Conservation (phyloP, 495 filamentous ascomycete species). For the Podospora anserina region DNA sequence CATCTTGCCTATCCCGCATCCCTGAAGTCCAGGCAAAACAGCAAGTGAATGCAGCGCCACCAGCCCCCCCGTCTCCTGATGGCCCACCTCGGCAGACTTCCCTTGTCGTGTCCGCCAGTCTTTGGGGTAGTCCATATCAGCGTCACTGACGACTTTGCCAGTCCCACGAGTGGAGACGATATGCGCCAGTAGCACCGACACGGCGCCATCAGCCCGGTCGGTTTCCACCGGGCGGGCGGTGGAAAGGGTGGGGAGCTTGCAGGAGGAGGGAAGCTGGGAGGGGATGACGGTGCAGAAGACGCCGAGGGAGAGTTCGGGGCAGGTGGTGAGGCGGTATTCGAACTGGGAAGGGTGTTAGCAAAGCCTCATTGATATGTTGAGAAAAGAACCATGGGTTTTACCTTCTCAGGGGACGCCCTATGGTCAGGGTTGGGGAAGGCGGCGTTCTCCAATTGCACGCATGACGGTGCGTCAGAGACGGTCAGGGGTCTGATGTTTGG, state of each 20-base stretch:
- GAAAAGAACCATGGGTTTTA: slow-evolving; percentile 39
- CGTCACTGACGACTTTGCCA: slow-evolving; percentile 63
- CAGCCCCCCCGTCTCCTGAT: slow-evolving; percentile 69
- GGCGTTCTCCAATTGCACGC: slow-evolving; percentile 68
- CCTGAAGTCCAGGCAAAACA: slow-evolving; percentile 71
- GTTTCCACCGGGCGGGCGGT: slow-evolving; percentile 48
- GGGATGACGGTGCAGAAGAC: slow-evolving; percentile 64
- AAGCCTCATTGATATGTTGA: slow-evolving; percentile 7
- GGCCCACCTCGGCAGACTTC: slow-evolving; percentile 42
- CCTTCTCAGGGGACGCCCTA: slow-evolving; percentile 77
- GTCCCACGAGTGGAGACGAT: slow-evolving; percentile 70
- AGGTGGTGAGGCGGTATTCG: slow-evolving; percentile 71
- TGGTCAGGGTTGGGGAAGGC: slow-evolving; percentile 67
- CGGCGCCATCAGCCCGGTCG: slow-evolving; percentile 45
- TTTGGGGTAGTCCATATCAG: slow-evolving; percentile 67
- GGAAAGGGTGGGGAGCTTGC: slow-evolving; percentile 48
- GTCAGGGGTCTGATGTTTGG: slow-evolving; percentile 72
- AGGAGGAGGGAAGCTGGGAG: slow-evolving; percentile 39
- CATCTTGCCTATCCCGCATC: slow-evolving; percentile 69
- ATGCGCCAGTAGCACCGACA: slow-evolving; percentile 72
- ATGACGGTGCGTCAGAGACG: slow-evolving; percentile 70
- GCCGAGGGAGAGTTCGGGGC: slow-evolving; percentile 76
- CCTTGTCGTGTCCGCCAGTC: slow-evolving; percentile 53
- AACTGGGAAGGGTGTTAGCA: slow-evolving; percentile 53
- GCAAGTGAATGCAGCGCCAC: slow-evolving; percentile 80